Percentiles rank a stretch among this genome's conserved stretches.
phyloP scores from a whole-genome alignment of 2,329 filamentous ascomycete species.

The Stagonosporopsis cucurbitacearum region DNA sequence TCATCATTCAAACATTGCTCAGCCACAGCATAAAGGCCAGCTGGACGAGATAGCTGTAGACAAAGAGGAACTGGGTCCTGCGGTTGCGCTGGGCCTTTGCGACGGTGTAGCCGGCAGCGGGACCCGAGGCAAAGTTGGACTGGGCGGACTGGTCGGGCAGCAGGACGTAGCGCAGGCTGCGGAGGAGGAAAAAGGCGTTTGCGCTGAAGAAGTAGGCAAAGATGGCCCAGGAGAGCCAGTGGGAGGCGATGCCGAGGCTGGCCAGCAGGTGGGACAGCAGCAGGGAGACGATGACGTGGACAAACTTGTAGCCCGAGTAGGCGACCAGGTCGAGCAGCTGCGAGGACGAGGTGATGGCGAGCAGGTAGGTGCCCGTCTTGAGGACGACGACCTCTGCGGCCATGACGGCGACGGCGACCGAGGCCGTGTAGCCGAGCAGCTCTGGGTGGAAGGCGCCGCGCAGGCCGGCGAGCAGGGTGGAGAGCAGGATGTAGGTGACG shows the following conservation, averaged over 20 bases:
- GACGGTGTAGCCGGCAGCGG: slow-evolving; percentile 69
- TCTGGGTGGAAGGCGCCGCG: slow-evolving; percentile 93
- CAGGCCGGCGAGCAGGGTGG: slow-evolving; percentile 86
- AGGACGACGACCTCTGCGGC: slow-evolving; percentile 87
- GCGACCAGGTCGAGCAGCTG: slow-evolving; percentile 93
- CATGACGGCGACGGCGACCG: slow-evolving; percentile 81
- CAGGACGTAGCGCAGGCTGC: slow-evolving; percentile 97
- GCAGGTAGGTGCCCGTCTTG: slow-evolving; percentile 89
- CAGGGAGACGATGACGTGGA: slow-evolving; percentile 91
- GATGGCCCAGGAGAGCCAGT: slow-evolving; percentile 86
- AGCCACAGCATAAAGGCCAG: slow-evolving; percentile 92
- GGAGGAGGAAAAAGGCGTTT: slow-evolving; percentile 95
- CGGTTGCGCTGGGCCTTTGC: slow-evolving; percentile 71
- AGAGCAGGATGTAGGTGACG: slow-evolving; percentile 95
- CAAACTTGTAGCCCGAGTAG: slow-evolving; percentile 98
- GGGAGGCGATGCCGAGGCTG: slow-evolving; percentile 79
- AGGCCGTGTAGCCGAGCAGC: slow-evolving; percentile 86
- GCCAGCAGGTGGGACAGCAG: slow-evolving; percentile 68
- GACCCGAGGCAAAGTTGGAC: slow-evolving; percentile 29
- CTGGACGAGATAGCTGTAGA: slow-evolving; percentile 88
- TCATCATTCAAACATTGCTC: slow-evolving; percentile 47
- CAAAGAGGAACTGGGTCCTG: slow-evolving; percentile 45
- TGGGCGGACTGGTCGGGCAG: slow-evolving; percentile 62
- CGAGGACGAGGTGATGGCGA: slow-evolving; percentile 92
- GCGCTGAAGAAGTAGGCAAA: slow-evolving; percentile 93